Conservation (phyloP, 257 asterid genomes). For the Thymus quinquecostatus region DNA sequence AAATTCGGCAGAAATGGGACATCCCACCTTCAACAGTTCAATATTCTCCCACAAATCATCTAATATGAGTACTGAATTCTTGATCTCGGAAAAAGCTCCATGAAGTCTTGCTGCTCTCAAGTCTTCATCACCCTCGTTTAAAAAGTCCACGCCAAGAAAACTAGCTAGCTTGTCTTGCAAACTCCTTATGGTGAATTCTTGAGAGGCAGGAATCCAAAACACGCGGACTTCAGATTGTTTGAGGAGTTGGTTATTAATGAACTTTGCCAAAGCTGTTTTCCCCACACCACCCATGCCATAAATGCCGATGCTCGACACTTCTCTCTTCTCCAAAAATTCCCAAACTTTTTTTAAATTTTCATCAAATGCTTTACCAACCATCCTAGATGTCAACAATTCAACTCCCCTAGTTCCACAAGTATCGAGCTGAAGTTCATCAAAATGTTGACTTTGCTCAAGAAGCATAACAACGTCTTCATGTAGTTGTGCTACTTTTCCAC, state of each 20-base stretch:
- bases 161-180: too few relatives aligned
- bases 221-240: background rate
- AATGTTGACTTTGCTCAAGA: constrained; percentile 9
- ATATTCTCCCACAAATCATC: too few relatives aligned
- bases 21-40: too few relatives aligned
- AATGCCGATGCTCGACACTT: constrained; percentile 7
- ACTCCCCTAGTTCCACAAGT: background rate
- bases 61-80: too few relatives aligned
- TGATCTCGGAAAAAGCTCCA: too few relatives aligned
- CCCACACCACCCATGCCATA: background rate
- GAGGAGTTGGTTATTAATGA: background rate
- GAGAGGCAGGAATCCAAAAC: too few relatives aligned
- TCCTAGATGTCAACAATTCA: background rate
- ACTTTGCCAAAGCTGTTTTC: too few relatives aligned
- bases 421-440: background rate
- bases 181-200: too few relatives aligned
- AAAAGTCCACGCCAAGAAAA: too few relatives aligned
- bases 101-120: too few relatives aligned
- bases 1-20: too few relatives aligned
- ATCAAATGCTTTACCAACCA: constrained; percentile 14
- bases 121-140: too few relatives aligned
- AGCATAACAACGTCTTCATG: background rate
- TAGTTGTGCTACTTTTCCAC: background rate
- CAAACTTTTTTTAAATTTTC: background rate
- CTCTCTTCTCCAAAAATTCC: background rate